Base-by-base conservation (phyloP, 2,329 filamentous ascomycete genomes). In the Talaromyces sp. region DNA sequence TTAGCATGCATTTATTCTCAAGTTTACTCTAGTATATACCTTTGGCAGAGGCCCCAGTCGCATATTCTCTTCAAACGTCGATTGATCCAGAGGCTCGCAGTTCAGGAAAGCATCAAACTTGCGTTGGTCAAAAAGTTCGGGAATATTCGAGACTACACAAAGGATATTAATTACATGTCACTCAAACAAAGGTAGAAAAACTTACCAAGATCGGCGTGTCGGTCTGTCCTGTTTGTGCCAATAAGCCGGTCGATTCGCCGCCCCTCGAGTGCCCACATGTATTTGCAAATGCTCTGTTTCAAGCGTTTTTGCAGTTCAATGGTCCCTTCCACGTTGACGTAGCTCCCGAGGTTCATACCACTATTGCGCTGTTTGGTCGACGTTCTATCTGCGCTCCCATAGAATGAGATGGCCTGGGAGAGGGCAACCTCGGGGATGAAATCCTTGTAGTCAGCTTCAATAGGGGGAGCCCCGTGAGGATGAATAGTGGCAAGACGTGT, bases 401-500 rank as follows among this genome's bases (percentile, higher is more conserved):
- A 78, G 61, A 80, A 78, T 31, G 69, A 73, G 29, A 79, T 67
- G 31, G 72, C 77, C 32, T 75, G 71, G 10, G 75, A 66, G 54
- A 79, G 70, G 21, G 73, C 74, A 10, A 70, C 68, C 59, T 78
- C 73, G 0, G 77, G 76, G 52, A 78, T 71, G 58, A 77, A 75
- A 32, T 78, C 75, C 61, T 73, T 76, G 56, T 66, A 72, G 55
- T 79, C 75, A 10, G 71, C 72, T 56, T 77, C 74, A 54, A 73
- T 69, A 1, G 76, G 73, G 5, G 76, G 75, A 14, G 71, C 74
- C 27, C 73, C 68, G 55, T 76, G 72, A 38, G 79, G 79, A 61
- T 81, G 79, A 24, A 81, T 73, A 1, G 76, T 77, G 29, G 77
- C 75, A 46, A 81, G 72, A 21, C 78, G 77, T 0, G 78, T 80